Percentiles rank a stretch among this genome's conserved stretches.
These are phyloP conservation scores for Draba incana DNA, from an alignment of 345 rosid genomes.

Conservation along the genomic window DNA sequence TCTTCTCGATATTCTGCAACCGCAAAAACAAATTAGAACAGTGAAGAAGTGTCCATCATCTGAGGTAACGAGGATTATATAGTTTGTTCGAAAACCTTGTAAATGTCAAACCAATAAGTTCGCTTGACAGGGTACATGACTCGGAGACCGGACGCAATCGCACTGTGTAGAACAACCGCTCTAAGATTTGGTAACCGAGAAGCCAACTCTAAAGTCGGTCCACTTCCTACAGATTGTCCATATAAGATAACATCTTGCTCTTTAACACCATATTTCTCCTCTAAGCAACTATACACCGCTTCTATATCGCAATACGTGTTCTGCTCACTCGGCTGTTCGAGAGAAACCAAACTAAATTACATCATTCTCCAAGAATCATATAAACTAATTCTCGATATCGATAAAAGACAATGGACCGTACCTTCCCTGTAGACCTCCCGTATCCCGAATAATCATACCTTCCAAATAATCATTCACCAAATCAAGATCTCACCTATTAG, in stretches of 20 bases:
- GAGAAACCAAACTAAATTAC: conserved; percentile 11
- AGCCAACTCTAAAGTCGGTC: conserved; percentile 91
- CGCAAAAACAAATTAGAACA: conserved; percentile 26
- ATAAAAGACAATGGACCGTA: conserved; percentile 33
- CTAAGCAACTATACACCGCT: conserved; percentile 83
- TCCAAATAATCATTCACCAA: neutral
- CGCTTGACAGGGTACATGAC: conserved; percentile 92
- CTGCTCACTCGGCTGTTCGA: conserved; percentile 78
- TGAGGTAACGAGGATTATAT: neutral
- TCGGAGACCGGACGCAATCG: conserved; percentile 85
- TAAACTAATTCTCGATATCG: neutral
- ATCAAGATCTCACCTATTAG: neutral
- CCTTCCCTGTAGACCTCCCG: conserved; percentile 89
- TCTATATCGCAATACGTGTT: conserved; percentile 88
- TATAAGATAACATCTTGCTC: conserved; percentile 87
- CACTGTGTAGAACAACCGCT: conserved; percentile 96
- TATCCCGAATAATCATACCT: conserved; percentile 97
- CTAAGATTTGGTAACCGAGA: conserved; percentile 64
- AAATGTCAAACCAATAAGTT: conserved; percentile 96
- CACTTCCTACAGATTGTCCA: conserved; percentile 96
- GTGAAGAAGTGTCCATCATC: neutral
- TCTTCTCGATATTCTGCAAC: conserved; percentile 86
- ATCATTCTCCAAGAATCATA: neutral
- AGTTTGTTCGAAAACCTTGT: conserved; percentile 53
- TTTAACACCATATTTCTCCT: conserved; percentile 71